Base-by-base conservation (phyloP, 129 eudicot species). In the Escallonia herrerae region DNA sequence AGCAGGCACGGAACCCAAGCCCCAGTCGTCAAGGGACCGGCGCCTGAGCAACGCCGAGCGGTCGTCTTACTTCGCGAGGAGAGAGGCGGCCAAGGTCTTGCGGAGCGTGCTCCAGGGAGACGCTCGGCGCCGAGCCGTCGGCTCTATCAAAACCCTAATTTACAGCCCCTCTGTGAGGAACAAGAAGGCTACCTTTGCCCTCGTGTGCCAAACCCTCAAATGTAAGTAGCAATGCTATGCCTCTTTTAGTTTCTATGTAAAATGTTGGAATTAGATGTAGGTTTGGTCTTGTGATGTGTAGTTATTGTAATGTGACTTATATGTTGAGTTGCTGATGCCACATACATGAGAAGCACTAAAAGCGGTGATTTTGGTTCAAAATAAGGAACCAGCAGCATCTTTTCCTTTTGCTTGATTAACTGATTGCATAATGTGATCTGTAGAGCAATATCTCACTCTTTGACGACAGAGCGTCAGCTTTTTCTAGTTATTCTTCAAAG, bases 141-240 rank as follows among this genome's bases (percentile, higher is more conserved):
- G 77, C 48, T 83, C 99, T 41, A 89, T 94, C 5, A 94, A 94
- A 79, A 54, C 99, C 13, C 87, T 94, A 3, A 86, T 94, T 57
- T 86, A 79, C 38, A 80, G 95, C 55, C 97, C 99, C 7, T 68
- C 86, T 33, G 68, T 94, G 33, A 68, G 97, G 60, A 94, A 94
- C 76, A 94, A 94, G 63, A 86, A 76, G 74, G 99, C 91, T 45
- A 86, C 99, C 6, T 94, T 79, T 60, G 99, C 97, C 53, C 59
- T 94, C 52, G 93, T 94, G 47, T 94, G 99, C 69, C 93, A 94
- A 84, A 94, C 99, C 65, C 94, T 94, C 63, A 94, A 94, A 75
- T 71, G 99, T 89, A 74, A 65, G 90, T 71, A 8, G 48, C 2
- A 55, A 7, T 47, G 10, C 58, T 59, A 39, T 12, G 5, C 0